These are phyloP conservation scores for Protomyces pachydermus DNA, from an alignment of 1,139 yeast genomes.

Conservation along the genomic window DNA sequence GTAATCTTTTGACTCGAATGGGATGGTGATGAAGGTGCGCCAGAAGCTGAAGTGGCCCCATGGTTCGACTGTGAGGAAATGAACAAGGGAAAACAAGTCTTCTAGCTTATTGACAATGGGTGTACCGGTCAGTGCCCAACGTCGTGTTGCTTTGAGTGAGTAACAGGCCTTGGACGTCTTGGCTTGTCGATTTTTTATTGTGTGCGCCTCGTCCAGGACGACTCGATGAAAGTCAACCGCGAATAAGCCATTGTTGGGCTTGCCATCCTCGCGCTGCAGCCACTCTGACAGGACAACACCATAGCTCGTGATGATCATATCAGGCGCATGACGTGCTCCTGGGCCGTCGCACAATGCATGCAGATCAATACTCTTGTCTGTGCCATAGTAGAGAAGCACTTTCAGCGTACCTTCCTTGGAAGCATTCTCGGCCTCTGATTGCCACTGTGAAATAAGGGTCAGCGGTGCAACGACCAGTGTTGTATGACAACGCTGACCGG, in stretches of 20 bases:
- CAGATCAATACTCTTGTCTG: conserved; percentile 46
- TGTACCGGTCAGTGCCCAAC: conserved; percentile 91
- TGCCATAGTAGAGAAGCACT: conserved; percentile 64
- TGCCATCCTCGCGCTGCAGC: conserved; percentile 22
- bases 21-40: conserved; percentile 80
- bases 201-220: conserved; percentile 89
- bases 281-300: conserved; percentile 76
- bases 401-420: conserved; percentile 37
- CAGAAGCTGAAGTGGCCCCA: conserved; percentile 86
- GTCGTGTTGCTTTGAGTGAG: conserved; percentile 57
- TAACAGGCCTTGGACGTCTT: conserved; percentile 77
- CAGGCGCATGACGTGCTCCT: conserved; percentile 46
- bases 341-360: conserved; percentile 44
- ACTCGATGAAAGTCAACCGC: conserved; percentile 72
- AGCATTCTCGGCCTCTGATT: conserved; percentile 63
- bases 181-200: conserved; percentile 72
- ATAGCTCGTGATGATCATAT: conserved; percentile 78
- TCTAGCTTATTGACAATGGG: conserved; percentile 87
- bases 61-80: conserved; percentile 73
- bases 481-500: conserved; percentile 47
- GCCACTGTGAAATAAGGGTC: conserved; percentile 90
- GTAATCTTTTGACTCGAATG: conserved; percentile 70
- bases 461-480: conserved; percentile 85
- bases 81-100: conserved; percentile 73
- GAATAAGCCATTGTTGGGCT: conserved; percentile 51